Evolutionary conservation across 257 asterid genomes (phyloP).

Genomic region (Paraleonurus japonicus): DNA sequence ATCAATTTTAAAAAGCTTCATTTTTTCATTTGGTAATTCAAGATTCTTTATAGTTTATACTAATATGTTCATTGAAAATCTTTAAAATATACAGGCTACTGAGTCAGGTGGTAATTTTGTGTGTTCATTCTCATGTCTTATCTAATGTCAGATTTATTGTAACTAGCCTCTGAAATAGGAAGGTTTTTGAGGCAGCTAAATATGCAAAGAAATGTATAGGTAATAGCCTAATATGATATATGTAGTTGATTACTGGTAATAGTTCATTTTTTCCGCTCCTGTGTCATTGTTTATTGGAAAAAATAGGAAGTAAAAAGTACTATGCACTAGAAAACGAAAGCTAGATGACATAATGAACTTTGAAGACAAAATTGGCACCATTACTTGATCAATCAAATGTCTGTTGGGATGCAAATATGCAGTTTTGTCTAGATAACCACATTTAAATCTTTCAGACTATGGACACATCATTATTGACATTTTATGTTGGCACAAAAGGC

Average conservation of each 20-base stretch:
- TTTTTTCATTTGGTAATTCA: not conserved
- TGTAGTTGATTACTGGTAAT: not conserved
- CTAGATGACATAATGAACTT: not conserved
- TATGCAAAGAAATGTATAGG: not conserved
- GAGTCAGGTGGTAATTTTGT: not conserved
- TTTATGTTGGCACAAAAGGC: not conserved
- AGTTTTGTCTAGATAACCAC: not conserved
- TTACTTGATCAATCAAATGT: not conserved
- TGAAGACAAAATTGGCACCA: not conserved
- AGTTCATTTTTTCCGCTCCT: not conserved
- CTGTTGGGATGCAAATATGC: not conserved
- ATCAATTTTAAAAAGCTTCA: not conserved
- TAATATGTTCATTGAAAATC: not conserved
- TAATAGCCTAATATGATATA: not conserved
- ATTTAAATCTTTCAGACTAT: not conserved
- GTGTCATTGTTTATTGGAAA: not conserved
- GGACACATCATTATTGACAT: not conserved
- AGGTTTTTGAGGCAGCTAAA: not conserved
- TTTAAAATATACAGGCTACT: not conserved
- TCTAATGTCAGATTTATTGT: not conserved
- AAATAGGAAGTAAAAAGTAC: not conserved
- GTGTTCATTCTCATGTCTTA: constrained; percentile 3
- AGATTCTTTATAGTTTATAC: not conserved
- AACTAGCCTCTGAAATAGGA: not conserved
- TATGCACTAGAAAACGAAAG: not conserved